phyloP scores from a whole-genome alignment of 2,329 filamentous ascomycete genomes.

The Didymella lethalis region DNA sequence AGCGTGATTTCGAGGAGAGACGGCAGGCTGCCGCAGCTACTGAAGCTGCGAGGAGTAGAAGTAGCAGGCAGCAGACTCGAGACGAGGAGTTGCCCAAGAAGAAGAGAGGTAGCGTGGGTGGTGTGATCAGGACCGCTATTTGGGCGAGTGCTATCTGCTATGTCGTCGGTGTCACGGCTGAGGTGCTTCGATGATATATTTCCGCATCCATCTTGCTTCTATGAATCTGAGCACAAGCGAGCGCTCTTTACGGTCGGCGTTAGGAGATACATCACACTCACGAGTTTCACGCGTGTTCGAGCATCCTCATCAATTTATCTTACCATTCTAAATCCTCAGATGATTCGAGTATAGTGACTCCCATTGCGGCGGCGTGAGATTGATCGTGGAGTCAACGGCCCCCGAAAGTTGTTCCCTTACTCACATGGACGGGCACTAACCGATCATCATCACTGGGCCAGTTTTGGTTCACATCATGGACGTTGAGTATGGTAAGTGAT shows the following conservation, averaged over 20 bases:
- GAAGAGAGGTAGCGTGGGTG: constrained; percentile 25
- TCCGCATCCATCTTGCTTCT: background rate
- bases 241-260: background rate
- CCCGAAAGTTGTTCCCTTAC: no score
- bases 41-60: constrained; percentile 7
- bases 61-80: constrained; percentile 11
- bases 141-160: constrained; percentile 42
- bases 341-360: no score
- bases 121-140: constrained; percentile 44
- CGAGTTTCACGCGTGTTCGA: background rate
- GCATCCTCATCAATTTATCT: background rate
- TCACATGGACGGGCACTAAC: background rate
- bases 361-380: background rate
- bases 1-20: constrained; percentile 35
- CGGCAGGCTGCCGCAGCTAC: constrained; percentile 28
- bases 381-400: no score
- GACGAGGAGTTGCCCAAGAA: constrained; percentile 11
- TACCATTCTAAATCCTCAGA: no score
- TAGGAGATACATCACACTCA: constrained; percentile 12
- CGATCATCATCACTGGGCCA: background rate
- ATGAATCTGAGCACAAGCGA: background rate
- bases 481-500: background rate
- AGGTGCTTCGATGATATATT: constrained; percentile 24
- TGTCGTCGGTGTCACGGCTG: constrained; percentile 43
- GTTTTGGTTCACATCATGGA: background rate